Percentiles rank a stretch among this genome's conserved stretches.
Evolutionary conservation across 1,139 yeast species (phyloP).

Genomic region (Sugiyamaella neomexicana): DNA sequence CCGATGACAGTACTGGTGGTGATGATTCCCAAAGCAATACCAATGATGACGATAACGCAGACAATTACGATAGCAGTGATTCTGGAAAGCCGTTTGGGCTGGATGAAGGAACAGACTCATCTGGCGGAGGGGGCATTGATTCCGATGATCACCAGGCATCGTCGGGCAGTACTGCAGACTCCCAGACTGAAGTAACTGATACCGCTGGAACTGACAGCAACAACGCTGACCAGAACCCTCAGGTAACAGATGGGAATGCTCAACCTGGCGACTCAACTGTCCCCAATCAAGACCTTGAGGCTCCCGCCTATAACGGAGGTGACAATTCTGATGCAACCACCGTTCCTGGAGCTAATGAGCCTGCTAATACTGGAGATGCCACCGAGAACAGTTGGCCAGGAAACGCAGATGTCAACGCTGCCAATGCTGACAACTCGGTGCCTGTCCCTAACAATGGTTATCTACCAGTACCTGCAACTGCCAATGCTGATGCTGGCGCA

Average conservation of each 20-base stretch:
- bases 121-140: neutral
- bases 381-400: neutral
- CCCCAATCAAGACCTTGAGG: neutral
- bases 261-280: neutral
- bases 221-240: neutral
- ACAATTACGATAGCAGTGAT: neutral
- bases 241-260: neutral
- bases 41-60: constrained; percentile 4
- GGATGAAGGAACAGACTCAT: neutral
- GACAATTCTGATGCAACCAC: neutral
- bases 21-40: neutral
- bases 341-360: neutral
- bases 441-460: neutral
- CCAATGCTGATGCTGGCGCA: neutral
- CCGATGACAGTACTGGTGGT: constrained; percentile 2
- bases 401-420: neutral
- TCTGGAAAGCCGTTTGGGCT: neutral
- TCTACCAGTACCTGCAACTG: neutral
- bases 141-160: neutral
- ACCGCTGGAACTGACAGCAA: neutral
- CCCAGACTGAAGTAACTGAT: neutral
- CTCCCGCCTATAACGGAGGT: neutral
- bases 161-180: neutral
- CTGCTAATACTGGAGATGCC: neutral
- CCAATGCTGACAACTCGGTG: neutral